These are phyloP conservation scores for Camillea tinctor DNA, from an alignment of 2,329 filamentous ascomycete species.

Conservation along the genomic window DNA sequence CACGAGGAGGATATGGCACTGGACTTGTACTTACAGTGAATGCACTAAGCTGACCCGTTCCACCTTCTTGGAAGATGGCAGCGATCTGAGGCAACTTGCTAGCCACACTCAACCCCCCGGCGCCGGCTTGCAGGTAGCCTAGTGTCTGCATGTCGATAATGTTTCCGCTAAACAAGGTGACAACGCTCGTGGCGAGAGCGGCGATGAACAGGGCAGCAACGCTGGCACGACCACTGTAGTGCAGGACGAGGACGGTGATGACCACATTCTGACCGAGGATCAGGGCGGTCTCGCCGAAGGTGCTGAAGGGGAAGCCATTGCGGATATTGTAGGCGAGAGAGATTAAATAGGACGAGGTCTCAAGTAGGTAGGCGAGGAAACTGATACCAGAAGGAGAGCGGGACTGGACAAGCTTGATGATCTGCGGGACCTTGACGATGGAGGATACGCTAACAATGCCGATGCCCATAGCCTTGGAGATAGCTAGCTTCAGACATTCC, in stretches of 20 bases:
- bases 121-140: slow-evolving; percentile 77
- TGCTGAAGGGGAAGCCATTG: slow-evolving; percentile 91
- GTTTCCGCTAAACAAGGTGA: slow-evolving; percentile 66
- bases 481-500: slow-evolving; percentile 81
- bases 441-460: slow-evolving; percentile 88
- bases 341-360: slow-evolving; percentile 85
- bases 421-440: slow-evolving; percentile 95
- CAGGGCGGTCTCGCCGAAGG: slow-evolving; percentile 90
- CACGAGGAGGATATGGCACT: neutral
- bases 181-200: slow-evolving; percentile 66
- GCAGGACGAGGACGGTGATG: slow-evolving; percentile 82
- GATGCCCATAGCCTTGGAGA: slow-evolving; percentile 90
- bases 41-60: slow-evolving; percentile 92
- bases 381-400: slow-evolving; percentile 80
- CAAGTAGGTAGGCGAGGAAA: slow-evolving; percentile 89
- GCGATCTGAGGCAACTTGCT: slow-evolving; percentile 94
- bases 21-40: slow-evolving; percentile 71
- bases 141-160: slow-evolving; percentile 66
- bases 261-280: slow-evolving; percentile 91
- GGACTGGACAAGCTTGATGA: slow-evolving; percentile 83
- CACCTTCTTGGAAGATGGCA: slow-evolving; percentile 79
- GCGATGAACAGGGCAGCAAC: slow-evolving; percentile 77
- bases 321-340: slow-evolving; percentile 89
- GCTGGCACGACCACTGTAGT: slow-evolving; percentile 69
- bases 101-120: slow-evolving; percentile 77